A percentile compares a stretch with the other conserved stretches of the same genome.
These are phyloP conservation scores for Rehmannia glutinosa DNA, from an alignment of 257 asterid species.

Conservation along the genomic window DNA sequence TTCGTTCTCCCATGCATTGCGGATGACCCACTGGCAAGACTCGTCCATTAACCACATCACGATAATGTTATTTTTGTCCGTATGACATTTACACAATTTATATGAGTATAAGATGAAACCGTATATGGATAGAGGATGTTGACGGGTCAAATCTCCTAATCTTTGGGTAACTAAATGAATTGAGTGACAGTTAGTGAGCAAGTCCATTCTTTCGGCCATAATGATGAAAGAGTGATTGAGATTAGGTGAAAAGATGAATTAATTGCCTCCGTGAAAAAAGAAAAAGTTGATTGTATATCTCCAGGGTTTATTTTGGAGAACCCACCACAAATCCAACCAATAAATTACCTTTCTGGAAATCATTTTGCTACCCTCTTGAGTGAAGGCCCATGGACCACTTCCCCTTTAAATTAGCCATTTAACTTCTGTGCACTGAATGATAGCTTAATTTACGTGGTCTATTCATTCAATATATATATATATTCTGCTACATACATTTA, in stretches of 20 bases:
- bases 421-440: too few relatives aligned
- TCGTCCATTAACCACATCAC: too few relatives aligned
- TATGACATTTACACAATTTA: too few relatives aligned
- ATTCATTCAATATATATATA: background rate
- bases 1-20: too few relatives aligned
- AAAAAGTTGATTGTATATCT: slow-evolving; percentile 15
- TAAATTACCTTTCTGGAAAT: slow-evolving; percentile 21
- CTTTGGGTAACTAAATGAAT: background rate
- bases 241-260: slow-evolving; percentile 28
- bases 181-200: too few relatives aligned
- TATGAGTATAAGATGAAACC: too few relatives aligned
- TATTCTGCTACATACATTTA: too few relatives aligned
- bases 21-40: too few relatives aligned
- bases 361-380: slow-evolving; percentile 33
- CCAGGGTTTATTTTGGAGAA: slow-evolving; percentile 28
- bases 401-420: background rate
- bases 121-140: too few relatives aligned
- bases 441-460: too few relatives aligned
- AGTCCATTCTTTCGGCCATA: slow-evolving; percentile 28
- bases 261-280: background rate
- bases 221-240: slow-evolving; percentile 26
- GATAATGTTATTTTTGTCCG: too few relatives aligned
- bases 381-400: slow-evolving; percentile 8
- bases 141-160: slow-evolving; percentile 6
- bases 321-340: slow-evolving; percentile 20